Percentiles rank a stretch among this genome's conserved stretches.
These are phyloP conservation scores for Echites panduratus DNA, from an alignment of 257 asterid species.

Conservation along the genomic window DNA sequence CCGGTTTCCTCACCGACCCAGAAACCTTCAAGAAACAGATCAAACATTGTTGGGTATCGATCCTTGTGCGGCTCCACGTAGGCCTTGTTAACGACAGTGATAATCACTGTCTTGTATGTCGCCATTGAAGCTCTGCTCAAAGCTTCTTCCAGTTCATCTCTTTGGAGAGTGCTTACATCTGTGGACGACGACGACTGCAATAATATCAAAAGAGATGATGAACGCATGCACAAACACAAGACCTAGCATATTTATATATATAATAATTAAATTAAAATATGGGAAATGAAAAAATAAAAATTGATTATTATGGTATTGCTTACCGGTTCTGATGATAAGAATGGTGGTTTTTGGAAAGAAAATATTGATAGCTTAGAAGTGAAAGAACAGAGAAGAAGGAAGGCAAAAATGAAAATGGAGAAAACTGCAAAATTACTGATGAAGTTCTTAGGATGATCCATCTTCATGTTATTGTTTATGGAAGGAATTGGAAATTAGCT, in stretches of 20 bases:
- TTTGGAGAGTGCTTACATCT: background rate
- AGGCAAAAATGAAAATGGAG: slow-evolving; percentile 23
- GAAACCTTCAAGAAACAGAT: slow-evolving; percentile 72
- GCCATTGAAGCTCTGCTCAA: slow-evolving; percentile 46
- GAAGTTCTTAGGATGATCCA: slow-evolving; percentile 35
- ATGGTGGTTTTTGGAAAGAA: slow-evolving; percentile 2
- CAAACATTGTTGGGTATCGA: slow-evolving; percentile 57
- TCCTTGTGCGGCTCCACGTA: slow-evolving; percentile 46
- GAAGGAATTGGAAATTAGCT: no score
- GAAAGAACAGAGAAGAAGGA: slow-evolving; percentile 25
- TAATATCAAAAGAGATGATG: background rate
- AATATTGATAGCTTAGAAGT: slow-evolving; percentile 5
- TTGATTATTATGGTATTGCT: background rate
- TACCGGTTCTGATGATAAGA: slow-evolving; percentile 17
- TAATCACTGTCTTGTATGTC: slow-evolving; percentile 48
- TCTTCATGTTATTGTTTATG: slow-evolving; percentile 24
- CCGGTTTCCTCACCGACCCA: slow-evolving; percentile 62
- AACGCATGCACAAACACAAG: no score
- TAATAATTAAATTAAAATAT: no score
- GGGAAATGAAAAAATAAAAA: no score
- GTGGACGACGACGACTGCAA: background rate
- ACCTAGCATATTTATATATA: no score
- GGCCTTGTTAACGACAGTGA: slow-evolving; percentile 54
- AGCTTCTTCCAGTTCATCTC: slow-evolving; percentile 38
- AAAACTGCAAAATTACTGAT: slow-evolving; percentile 24